phyloP scores from a whole-genome alignment of 495 filamentous ascomycete genomes.

The Melanomma pulvis-pyrius region DNA sequence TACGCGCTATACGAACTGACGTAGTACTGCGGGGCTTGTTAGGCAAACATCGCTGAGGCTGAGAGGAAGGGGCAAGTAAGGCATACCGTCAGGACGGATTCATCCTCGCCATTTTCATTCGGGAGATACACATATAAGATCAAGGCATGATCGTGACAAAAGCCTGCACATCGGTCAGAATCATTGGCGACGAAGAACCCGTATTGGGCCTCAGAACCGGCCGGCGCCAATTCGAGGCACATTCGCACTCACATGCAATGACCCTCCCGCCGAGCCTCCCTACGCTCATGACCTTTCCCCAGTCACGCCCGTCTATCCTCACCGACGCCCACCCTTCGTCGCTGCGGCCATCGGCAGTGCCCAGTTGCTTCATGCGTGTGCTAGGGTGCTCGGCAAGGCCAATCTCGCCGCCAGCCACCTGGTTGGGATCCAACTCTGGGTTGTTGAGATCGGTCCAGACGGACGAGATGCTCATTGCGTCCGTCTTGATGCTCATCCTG shows the following conservation, averaged over 20 bases:
- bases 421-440: conserved; percentile 75
- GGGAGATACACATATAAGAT: conserved; percentile 84
- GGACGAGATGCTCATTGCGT: conserved; percentile 77
- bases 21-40: conserved; percentile 42
- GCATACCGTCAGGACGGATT: conserved; percentile 46
- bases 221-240: conserved; percentile 20
- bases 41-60: conserved; percentile 4
- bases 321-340: conserved; percentile 64
- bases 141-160: conserved; percentile 74
- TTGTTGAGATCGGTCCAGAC: conserved; percentile 82
- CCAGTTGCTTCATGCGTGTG: conserved; percentile 63
- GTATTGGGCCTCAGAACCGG: conserved; percentile 4
- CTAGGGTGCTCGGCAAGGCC: conserved; percentile 71
- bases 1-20: conserved; percentile 45
- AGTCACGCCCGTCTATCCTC: conserved; percentile 46
- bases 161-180: not conserved
- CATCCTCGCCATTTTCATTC: conserved; percentile 41
- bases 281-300: conserved; percentile 88
- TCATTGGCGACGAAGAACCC: not conserved
- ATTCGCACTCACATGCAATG: conserved; percentile 69
- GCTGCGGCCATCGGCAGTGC: conserved; percentile 52
- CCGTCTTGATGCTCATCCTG: conserved; percentile 71
- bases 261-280: conserved; percentile 84
- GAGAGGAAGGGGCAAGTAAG: not conserved
- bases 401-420: conserved; percentile 65